Base-by-base conservation (phyloP, 2,329 filamentous ascomycete species). In the Penicillium paneum region DNA sequence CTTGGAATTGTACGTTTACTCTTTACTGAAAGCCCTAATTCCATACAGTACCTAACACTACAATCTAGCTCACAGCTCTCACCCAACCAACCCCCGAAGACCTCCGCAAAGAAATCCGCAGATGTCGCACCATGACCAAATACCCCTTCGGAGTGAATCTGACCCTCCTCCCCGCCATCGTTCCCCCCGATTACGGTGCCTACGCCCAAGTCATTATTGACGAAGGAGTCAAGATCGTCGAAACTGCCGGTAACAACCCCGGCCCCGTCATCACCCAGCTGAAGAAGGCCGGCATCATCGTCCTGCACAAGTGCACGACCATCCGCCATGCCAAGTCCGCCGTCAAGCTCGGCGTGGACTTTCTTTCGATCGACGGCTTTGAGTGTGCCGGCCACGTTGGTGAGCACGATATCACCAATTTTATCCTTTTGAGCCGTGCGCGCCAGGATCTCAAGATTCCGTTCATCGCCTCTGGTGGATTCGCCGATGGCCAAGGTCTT, bases 281-380 rank as follows among this genome's bases (percentile, higher is more conserved):
- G 51, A 99, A 97, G 78, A 83, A 83, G 57, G 89, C 87, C 6
- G 85, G 85, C 53, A 83, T 84, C 67, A 93, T 83, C 52, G 86
- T 99, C 65, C 79, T 99, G 53, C 94, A 99, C 83, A 99, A 99
- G 79, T 97, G 94, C 80, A 99, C 94, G 8, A 95, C 91, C 5
- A 96, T 99, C 76, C 81, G 91, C 52, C 94, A 99, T 72, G 94
- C 94, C 19, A 84, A 91, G 73, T 91, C 88, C 62, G 94, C 94
- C 45, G 83, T 96, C 55, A 96, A 96, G 76, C 85, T 97, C 36
- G 94, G 94, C 60, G 94, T 97, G 5, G 94, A 99, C 75, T 97
- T 99, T 76, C 78, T 99, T 54, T 92, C 88, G 63, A 97, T 99
- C 65, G 94, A 99, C 71, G 94, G 94, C 40, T 97, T 99, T 71